A percentile compares a stretch with the other conserved stretches of the same genome.
phyloP scores from a whole-genome alignment of 768 basidiomycete genomes.

The Leccinellum albellum region DNA sequence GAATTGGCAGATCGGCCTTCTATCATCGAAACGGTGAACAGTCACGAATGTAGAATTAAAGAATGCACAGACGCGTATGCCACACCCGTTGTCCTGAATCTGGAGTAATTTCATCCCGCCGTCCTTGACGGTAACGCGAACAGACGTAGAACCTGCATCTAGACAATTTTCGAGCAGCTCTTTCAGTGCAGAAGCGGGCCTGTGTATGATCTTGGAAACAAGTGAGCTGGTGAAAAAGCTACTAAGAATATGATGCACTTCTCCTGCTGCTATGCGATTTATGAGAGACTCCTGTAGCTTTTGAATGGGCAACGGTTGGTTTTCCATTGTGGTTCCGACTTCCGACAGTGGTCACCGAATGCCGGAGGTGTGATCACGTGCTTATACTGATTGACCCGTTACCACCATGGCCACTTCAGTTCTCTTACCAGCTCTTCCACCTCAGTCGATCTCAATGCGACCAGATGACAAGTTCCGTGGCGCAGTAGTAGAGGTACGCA shows the following conservation, averaged over 20 bases:
- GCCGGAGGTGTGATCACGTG: no score
- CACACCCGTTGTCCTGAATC: constrained; percentile 95
- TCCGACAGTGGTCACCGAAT: neutral
- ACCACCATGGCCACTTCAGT: constrained; percentile 5
- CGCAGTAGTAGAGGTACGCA: constrained; percentile 79
- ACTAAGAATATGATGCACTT: constrained; percentile 36
- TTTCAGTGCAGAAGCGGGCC: constrained; percentile 93
- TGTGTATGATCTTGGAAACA: constrained; percentile 66
- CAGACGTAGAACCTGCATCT: constrained; percentile 88
- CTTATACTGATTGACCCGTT: no score
- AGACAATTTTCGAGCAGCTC: constrained; percentile 93
- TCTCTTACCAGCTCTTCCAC: neutral
- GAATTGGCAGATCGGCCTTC: constrained; percentile 85
- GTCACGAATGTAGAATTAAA: neutral
- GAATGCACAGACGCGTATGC: constrained; percentile 68
- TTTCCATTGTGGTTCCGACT: neutral
- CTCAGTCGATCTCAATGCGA: constrained; percentile 1
- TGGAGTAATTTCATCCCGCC: constrained; percentile 93
- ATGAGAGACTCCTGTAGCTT: constrained; percentile 80
- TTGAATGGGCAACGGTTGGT: constrained; percentile 67
- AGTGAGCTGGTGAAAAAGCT: constrained; percentile 8
- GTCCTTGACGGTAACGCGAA: constrained; percentile 87
- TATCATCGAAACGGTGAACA: constrained; percentile 28
- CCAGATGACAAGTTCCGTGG: constrained; percentile 68
- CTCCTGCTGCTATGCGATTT: constrained; percentile 86